A percentile compares a stretch with the other conserved stretches of the same genome.
phyloP scores from a whole-genome alignment of 164 flowering plant genomes.

The Vitis rupestris region DNA sequence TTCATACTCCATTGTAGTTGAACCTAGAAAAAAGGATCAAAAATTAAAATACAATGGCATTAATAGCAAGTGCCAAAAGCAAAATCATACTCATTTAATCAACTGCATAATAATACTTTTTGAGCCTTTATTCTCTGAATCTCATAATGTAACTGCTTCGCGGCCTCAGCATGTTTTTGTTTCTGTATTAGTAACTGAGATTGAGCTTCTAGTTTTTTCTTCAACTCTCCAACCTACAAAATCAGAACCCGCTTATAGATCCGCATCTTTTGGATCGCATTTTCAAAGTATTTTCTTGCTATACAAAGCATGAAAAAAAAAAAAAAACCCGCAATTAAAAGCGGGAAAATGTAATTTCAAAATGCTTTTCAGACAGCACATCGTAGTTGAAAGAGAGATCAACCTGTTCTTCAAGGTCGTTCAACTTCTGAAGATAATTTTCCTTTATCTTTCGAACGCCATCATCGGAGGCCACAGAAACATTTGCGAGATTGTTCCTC shows the following conservation, averaged over 20 bases:
- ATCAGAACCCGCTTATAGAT: background rate
- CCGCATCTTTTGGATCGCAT: too few relatives aligned
- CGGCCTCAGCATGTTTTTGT: constrained; percentile 62
- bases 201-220: constrained; percentile 75
- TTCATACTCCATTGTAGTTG: constrained; percentile 90
- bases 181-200: constrained; percentile 71
- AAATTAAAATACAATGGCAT: background rate
- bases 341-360: background rate
- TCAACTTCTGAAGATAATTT: constrained; percentile 70
- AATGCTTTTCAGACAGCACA: background rate
- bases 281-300: too few relatives aligned
- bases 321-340: background rate
- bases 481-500: constrained; percentile 44
- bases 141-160: constrained; percentile 64
- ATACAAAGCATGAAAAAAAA: too few relatives aligned
- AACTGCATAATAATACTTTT: constrained; percentile 46
- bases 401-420: constrained; percentile 73
- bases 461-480: constrained; percentile 53
- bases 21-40: constrained; percentile 42
- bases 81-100: background rate
- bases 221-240: constrained; percentile 66
- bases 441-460: constrained; percentile 68
- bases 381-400: background rate
- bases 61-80: background rate
- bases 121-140: constrained; percentile 80